These are phyloP conservation scores for Xylaria castorea DNA, from an alignment of 495 filamentous ascomycete genomes.

Conservation along the genomic window DNA sequence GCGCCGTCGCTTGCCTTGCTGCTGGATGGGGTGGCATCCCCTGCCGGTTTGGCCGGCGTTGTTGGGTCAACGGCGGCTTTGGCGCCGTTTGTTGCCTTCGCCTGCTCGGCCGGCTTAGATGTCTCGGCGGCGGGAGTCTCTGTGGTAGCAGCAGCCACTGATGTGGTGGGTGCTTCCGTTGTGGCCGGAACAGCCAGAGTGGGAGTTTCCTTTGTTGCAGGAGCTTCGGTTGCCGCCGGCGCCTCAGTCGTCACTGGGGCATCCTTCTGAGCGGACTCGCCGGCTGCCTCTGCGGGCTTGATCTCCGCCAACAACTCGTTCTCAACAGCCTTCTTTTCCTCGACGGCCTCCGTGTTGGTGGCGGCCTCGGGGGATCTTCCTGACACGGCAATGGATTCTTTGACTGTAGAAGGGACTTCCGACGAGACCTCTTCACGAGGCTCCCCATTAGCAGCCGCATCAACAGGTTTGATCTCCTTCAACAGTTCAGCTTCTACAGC, in stretches of 20 bases:
- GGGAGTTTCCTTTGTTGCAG: constrained; percentile 32
- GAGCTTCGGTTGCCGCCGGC: constrained; percentile 30
- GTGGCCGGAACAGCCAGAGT: constrained; percentile 21
- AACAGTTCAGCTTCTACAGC: constrained; percentile 73
- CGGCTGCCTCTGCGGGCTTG: constrained; percentile 37
- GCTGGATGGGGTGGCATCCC: constrained; percentile 40
- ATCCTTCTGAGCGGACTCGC: not conserved
- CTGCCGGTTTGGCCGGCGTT: constrained; percentile 34
- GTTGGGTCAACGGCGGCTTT: constrained; percentile 33
- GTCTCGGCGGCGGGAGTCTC: constrained; percentile 9
- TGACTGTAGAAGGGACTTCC: constrained; percentile 73
- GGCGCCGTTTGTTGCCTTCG: constrained; percentile 29
- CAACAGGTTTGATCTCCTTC: constrained; percentile 47
- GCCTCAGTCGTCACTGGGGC: constrained; percentile 34
- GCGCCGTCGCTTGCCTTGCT: constrained; percentile 43
- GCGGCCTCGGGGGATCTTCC: constrained; percentile 73
- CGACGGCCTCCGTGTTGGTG: constrained; percentile 67
- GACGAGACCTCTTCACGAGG: constrained; percentile 48
- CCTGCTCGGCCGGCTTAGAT: constrained; percentile 23
- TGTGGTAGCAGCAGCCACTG: constrained; percentile 31
- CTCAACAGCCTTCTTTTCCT: constrained; percentile 81
- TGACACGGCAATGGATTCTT: constrained; percentile 72
- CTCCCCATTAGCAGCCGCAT: constrained; percentile 39
- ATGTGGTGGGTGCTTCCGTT: constrained; percentile 25
- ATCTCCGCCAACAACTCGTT: constrained; percentile 64